Evolutionary conservation across 768 basidiomycete genomes (phyloP).

Genomic region (Chalciporus sphaerocephalus): DNA sequence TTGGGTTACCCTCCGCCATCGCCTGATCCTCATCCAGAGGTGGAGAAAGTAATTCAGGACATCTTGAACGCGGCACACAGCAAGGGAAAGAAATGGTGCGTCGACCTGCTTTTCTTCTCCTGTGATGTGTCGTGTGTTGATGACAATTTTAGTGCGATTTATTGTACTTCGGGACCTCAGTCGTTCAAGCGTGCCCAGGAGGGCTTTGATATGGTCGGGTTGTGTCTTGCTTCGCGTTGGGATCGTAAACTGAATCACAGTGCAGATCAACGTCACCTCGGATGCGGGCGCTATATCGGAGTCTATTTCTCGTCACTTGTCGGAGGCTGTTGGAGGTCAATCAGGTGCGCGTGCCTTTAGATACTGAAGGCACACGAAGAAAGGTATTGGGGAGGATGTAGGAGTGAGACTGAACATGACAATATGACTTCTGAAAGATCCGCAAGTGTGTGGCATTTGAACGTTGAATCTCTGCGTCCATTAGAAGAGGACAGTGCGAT

Average conservation of each 20-base stretch:
- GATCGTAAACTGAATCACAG: too few relatives aligned
- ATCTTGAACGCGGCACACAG: slow-evolving; percentile 48
- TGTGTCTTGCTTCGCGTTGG: too few relatives aligned
- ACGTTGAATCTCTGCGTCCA: too few relatives aligned
- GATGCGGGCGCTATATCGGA: slow-evolving; percentile 44
- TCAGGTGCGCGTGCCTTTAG: slow-evolving; percentile 3
- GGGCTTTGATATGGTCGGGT: slow-evolving; percentile 57
- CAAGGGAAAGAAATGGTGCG: slow-evolving; percentile 63
- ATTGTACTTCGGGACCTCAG: slow-evolving; percentile 43
- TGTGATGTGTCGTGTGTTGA: background rate
- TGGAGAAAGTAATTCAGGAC: slow-evolving; percentile 54
- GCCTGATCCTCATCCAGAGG: slow-evolving; percentile 61
- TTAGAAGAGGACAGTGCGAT: too few relatives aligned
- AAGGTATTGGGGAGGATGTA: background rate
- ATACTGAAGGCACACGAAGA: slow-evolving; percentile 6
- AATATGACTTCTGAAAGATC: too few relatives aligned
- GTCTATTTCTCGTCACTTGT: slow-evolving; percentile 21
- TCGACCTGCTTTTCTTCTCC: background rate
- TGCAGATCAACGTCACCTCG: slow-evolving; percentile 47
- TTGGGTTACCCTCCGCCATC: slow-evolving; percentile 57
- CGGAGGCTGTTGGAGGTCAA: slow-evolving; percentile 19
- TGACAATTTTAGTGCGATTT: slow-evolving; percentile 40
- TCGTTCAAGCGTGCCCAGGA: slow-evolving; percentile 41
- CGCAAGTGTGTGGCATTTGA: too few relatives aligned
- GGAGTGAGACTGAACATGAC: background rate